These are phyloP conservation scores for Saccharomycopsis vini DNA, from an alignment of 805 yeast species.

Conservation along the genomic window DNA sequence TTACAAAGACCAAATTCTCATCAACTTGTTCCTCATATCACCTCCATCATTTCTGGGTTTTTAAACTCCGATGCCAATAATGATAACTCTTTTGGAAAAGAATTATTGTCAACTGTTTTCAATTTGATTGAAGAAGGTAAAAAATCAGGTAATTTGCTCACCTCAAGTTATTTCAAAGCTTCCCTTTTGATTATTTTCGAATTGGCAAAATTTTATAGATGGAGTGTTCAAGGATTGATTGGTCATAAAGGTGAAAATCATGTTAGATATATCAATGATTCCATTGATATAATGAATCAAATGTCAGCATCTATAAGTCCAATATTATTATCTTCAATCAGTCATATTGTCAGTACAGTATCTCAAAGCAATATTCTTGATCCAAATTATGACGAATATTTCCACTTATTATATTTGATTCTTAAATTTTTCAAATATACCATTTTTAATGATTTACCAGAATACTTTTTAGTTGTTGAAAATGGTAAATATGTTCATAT, in stretches of 20 bases:
- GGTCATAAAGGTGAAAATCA: conserved; percentile 18
- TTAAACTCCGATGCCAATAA: conserved; percentile 9
- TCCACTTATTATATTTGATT: conserved; percentile 43
- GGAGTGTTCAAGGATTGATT: conserved; percentile 23
- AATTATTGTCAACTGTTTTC: conserved; percentile 10
- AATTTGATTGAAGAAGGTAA: conserved; percentile 22
- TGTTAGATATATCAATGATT: conserved; percentile 12
- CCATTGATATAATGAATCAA: conserved; percentile 10
- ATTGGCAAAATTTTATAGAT: conserved; percentile 15
- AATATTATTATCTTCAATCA: conserved; percentile 5
- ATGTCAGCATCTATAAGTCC: conserved; percentile 15
- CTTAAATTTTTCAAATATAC: conserved; percentile 59
- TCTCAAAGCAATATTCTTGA: not conserved
- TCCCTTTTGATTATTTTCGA: conserved; percentile 10
- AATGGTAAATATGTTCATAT: conserved; percentile 32
- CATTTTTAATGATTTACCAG: conserved; percentile 52
- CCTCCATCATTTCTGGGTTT: conserved; percentile 5
- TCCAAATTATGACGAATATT: conserved; percentile 1
- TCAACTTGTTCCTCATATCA: conserved; percentile 3
- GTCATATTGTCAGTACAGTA: not conserved
- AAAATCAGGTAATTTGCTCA: not conserved
- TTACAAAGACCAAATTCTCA: not conserved
- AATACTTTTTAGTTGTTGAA: conserved; percentile 31
- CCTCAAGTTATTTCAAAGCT: conserved; percentile 21
- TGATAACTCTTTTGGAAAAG: conserved; percentile 12